Evolutionary conservation across 192 early-diverging fungal genomes (phyloP).

Genomic region (Gonapodya prolifera): DNA sequence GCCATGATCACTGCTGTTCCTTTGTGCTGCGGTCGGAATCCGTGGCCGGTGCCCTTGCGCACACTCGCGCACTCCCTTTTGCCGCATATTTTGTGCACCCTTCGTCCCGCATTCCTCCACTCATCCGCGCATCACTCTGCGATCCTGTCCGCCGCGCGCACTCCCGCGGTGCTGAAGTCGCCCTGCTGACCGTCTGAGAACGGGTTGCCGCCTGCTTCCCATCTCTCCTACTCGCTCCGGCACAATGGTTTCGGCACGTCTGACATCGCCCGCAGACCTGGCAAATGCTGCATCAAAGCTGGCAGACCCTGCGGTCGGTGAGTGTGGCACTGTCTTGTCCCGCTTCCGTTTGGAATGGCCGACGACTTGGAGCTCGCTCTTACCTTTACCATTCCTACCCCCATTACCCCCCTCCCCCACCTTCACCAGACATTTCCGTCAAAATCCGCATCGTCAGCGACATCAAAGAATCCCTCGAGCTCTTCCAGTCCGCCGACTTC

Average conservation of each 20-base stretch:
- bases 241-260: neutral
- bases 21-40: too few species aligned
- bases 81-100: too few species aligned
- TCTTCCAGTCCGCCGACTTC: conserved; percentile 77
- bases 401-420: too few species aligned
- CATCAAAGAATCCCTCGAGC: conserved; percentile 81
- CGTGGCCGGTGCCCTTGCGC: too few species aligned
- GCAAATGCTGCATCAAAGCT: neutral
- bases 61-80: too few species aligned
- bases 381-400: neutral
- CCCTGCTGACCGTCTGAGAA: neutral
- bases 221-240: neutral
- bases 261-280: neutral
- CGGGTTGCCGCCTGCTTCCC: neutral
- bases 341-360: neutral
- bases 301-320: neutral
- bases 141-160: too few species aligned
- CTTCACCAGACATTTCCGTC: conserved; percentile 47
- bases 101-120: too few species aligned
- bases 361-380: neutral
- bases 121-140: too few species aligned
- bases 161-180: neutral
- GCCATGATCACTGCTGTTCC: neutral
- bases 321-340: neutral
- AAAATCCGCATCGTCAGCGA: conserved; percentile 75